These are phyloP conservation scores for Fusarium temperatum DNA, from an alignment of 2,329 filamentous ascomycete genomes.

Conservation along the genomic window DNA sequence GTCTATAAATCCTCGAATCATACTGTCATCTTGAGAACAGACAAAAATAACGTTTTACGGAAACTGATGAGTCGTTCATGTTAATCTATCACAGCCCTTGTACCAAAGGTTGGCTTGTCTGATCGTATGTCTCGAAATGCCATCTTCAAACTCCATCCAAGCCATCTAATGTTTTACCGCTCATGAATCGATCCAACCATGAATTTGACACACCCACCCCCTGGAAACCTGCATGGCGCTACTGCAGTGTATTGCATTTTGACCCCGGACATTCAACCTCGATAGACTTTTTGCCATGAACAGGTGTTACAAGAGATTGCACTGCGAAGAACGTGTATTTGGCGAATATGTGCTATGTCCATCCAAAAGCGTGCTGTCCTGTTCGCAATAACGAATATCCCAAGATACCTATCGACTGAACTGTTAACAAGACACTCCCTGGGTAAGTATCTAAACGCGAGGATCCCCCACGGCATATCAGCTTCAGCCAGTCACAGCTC, in stretches of 20 bases:
- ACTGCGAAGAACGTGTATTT: neutral
- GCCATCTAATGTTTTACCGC: slow-evolving; percentile 23
- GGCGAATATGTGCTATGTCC: neutral
- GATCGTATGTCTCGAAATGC: slow-evolving; percentile 15
- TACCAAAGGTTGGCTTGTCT: neutral
- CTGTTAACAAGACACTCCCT: neutral
- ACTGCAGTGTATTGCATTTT: slow-evolving; percentile 35
- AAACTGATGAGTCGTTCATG: neutral
- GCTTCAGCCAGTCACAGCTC: slow-evolving; percentile 25
- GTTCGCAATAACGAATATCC: neutral
- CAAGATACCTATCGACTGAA: neutral
- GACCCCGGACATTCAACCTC: slow-evolving; percentile 16
- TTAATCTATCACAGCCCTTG: neutral
- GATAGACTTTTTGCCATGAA: slow-evolving; percentile 11
- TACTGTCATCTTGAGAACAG: neutral
- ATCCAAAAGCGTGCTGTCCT: neutral
- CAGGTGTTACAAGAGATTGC: neutral
- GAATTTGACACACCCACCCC: slow-evolving; percentile 29
- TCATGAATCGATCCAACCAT: neutral
- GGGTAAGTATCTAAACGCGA: slow-evolving; percentile 1
- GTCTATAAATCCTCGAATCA: neutral
- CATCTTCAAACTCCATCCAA: slow-evolving; percentile 26
- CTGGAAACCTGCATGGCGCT: slow-evolving; percentile 35
- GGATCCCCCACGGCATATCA: slow-evolving; percentile 24
- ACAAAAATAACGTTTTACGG: neutral